Percentiles rank a stretch among this genome's conserved stretches.
Evolutionary conservation across 768 basidiomycete species (phyloP).

Genomic region (Mycena capillaripes): DNA sequence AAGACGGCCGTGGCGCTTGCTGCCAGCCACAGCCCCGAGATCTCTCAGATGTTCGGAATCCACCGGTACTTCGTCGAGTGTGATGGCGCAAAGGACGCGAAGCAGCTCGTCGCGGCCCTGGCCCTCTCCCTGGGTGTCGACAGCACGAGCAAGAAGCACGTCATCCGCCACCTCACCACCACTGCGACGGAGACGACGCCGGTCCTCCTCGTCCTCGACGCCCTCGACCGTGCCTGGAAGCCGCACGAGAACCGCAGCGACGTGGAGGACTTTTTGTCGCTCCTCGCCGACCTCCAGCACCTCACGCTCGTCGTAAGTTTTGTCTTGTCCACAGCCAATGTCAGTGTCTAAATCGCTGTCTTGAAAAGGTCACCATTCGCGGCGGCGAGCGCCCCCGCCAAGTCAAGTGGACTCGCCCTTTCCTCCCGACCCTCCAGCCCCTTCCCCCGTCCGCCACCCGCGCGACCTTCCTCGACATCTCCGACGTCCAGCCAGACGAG

Average conservation of each 20-base stretch:
- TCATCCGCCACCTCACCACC: conserved; percentile 6
- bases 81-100: conserved; percentile 4
- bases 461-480: conserved; percentile 35
- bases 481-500: conserved; percentile 24
- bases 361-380: conserved; percentile 32
- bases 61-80: conserved; percentile 28
- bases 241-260: conserved; percentile 26
- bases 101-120: conserved; percentile 13
- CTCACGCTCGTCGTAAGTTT: conserved; percentile 29
- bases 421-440: conserved; percentile 24
- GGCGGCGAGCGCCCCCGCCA: conserved; percentile 32
- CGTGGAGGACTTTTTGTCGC: conserved; percentile 31
- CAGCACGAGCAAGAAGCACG: conserved; percentile 7
- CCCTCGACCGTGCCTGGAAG: conserved; percentile 25
- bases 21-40: conserved; percentile 9
- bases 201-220: conserved; percentile 29
- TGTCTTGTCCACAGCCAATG: not conserved
- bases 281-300: conserved; percentile 26
- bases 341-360: not conserved
- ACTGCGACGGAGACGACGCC: conserved; percentile 10
- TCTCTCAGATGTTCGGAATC: not conserved
- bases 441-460: conserved; percentile 14
- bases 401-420: conserved; percentile 34
- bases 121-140: conserved; percentile 8
- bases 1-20: conserved; percentile 30